Percentiles rank a stretch among this genome's conserved stretches.
phyloP scores from a whole-genome alignment of 1,284 basidiomycete species.

The Cystobasidium pallidum region DNA sequence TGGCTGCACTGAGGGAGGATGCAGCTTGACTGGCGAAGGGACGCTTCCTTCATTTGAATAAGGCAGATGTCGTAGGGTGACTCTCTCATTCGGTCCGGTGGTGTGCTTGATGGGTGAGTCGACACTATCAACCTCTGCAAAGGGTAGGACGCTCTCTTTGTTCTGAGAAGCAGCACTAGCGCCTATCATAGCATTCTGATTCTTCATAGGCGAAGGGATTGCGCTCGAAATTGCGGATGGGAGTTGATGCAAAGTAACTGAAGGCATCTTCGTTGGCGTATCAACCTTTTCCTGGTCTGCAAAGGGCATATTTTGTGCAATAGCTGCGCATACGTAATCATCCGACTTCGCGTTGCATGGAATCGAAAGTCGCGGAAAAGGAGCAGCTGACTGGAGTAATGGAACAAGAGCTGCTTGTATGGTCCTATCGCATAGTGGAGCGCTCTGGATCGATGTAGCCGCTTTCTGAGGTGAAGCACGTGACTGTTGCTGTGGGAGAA shows the following conservation, averaged over 20 bases:
- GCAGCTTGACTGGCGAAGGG: slow-evolving; percentile 6
- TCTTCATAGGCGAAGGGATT: not conserved
- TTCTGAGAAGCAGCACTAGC: not conserved
- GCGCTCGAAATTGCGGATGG: not conserved
- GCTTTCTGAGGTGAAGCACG: not conserved
- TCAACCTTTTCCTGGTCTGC: not conserved
- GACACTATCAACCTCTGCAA: not conserved
- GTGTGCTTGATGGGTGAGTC: not conserved
- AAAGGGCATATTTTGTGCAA: not conserved
- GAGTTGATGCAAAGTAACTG: not conserved
- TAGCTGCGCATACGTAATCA: not conserved
- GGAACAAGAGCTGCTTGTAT: not conserved
- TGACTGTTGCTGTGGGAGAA: not conserved
- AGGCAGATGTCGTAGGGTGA: not conserved
- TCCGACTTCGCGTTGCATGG: not conserved
- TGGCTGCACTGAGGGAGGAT: not conserved
- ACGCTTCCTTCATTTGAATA: not conserved
- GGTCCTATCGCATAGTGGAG: not conserved
- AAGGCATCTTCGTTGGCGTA: not conserved
- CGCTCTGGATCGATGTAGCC: not conserved
- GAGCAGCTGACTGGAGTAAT: not conserved
- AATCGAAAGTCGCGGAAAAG: not conserved
- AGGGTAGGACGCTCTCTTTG: not conserved
- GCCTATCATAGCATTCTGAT: not conserved
- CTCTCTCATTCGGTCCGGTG: not conserved